Conservation (phyloP, 2,329 filamentous ascomycete genomes). For the Myriosclerotinia duriaeana region DNA sequence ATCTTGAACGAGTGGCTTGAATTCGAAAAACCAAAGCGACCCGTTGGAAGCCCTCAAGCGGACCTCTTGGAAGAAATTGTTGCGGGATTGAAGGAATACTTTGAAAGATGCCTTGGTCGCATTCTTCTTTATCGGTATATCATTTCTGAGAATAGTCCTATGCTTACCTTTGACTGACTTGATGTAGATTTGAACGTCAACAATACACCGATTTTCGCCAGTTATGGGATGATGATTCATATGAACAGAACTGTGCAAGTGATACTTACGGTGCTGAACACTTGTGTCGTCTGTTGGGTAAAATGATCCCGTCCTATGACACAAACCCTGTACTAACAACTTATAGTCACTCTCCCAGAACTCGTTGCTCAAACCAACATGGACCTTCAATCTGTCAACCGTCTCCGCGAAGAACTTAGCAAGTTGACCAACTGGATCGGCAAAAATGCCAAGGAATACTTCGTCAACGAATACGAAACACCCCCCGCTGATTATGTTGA, state of each 20-base stretch:
- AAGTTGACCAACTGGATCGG: conserved; percentile 86
- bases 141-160: background rate
- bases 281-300: conserved; percentile 84
- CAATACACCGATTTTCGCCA: conserved; percentile 81
- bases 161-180: background rate
- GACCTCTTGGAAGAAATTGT: conserved; percentile 91
- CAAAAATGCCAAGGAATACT: conserved; percentile 69
- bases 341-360: conserved; percentile 85
- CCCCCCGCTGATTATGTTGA: conserved; percentile 71
- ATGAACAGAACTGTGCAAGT: conserved; percentile 66
- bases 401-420: conserved; percentile 82
- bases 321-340: conserved; percentile 26
- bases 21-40: conserved; percentile 66
- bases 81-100: conserved; percentile 85
- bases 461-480: conserved; percentile 73
- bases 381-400: conserved; percentile 86
- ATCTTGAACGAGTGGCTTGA: conserved; percentile 80
- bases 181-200: conserved; percentile 76
- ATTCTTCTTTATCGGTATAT: conserved; percentile 78
- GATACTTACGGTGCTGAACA: conserved; percentile 95
- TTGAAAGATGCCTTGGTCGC: conserved; percentile 83
- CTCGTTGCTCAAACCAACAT: conserved; percentile 97
- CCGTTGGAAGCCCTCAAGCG: conserved; percentile 65
- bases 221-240: conserved; percentile 61
- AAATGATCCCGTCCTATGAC: conserved; percentile 33